phyloP scores from a whole-genome alignment of 495 filamentous ascomycete species.

The Penicillium pulvis region DNA sequence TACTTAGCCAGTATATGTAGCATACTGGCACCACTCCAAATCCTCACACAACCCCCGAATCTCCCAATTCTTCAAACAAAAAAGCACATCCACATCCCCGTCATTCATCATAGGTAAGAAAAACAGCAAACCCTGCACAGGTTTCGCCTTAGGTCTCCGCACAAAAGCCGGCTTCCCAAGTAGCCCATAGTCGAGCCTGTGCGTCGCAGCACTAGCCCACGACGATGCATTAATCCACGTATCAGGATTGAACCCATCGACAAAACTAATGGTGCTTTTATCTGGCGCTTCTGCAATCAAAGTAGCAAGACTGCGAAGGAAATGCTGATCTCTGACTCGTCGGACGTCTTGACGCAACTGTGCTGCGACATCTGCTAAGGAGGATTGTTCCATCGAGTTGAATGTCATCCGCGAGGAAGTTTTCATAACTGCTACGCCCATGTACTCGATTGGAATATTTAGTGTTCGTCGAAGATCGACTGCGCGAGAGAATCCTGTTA shows the following conservation, averaged over 20 bases:
- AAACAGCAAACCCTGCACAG: constrained; percentile 45
- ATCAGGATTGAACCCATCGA: constrained; percentile 6
- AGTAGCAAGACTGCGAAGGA: constrained; percentile 42
- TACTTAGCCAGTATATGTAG: constrained; percentile 26
- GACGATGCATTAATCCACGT: constrained; percentile 25
- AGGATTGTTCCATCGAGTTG: constrained; percentile 10
- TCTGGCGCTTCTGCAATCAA: constrained; percentile 38
- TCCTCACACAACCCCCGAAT: constrained; percentile 38
- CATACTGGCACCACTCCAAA: constrained; percentile 34
- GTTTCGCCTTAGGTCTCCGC: constrained; percentile 41
- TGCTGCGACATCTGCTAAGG: constrained; percentile 29
- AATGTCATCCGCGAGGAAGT: constrained; percentile 27
- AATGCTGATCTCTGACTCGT: constrained; percentile 29
- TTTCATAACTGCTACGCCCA: constrained; percentile 40
- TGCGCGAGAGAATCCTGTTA: constrained; percentile 35
- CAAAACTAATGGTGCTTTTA: constrained; percentile 30
- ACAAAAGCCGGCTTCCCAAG: constrained; percentile 46
- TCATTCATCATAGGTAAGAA: constrained; percentile 39
- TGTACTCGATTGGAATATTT: constrained; percentile 36
- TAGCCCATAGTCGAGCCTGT: constrained; percentile 24
- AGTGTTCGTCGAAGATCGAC: constrained; percentile 40
- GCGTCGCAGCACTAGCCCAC: constrained; percentile 16
- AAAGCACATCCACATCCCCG: constrained; percentile 39
- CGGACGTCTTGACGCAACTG: constrained; percentile 31
- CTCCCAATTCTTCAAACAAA: constrained; percentile 49